Percentiles rank a stretch among this genome's conserved stretches.
These are phyloP conservation scores for Viola odorata DNA, from an alignment of 345 rosid genomes.

Conservation along the genomic window DNA sequence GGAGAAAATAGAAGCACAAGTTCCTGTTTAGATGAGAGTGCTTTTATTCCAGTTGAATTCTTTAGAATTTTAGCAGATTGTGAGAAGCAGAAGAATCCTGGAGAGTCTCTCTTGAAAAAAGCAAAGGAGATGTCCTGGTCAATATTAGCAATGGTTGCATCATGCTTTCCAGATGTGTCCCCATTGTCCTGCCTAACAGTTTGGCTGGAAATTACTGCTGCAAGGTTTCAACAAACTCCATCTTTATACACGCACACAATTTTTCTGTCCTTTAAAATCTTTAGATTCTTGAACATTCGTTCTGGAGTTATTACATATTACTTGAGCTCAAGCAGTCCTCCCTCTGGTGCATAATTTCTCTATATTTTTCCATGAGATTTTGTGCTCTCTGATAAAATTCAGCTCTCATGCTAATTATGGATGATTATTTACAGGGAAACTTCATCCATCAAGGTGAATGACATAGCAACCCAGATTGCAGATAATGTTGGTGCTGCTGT, in stretches of 20 bases:
- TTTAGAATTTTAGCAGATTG: constrained; percentile 84
- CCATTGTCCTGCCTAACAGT: constrained; percentile 77
- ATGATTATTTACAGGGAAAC: constrained; percentile 65
- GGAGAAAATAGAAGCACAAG: constrained; percentile 36
- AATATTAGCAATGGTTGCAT: constrained; percentile 88
- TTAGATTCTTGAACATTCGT: not conserved
- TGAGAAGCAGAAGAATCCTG: constrained; percentile 80
- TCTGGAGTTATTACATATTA: not conserved
- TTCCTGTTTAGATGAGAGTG: constrained; percentile 48
- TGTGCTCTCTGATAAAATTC: constrained; percentile 21
- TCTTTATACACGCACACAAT: not conserved
- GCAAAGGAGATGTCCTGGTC: constrained; percentile 97
- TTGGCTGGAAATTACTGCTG: constrained; percentile 99
- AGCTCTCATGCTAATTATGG: too few relatives aligned
- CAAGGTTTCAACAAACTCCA: constrained; percentile 49
- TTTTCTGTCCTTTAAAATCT: constrained; percentile 5
- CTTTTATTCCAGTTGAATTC: constrained; percentile 65
- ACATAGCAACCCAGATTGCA: constrained; percentile 81
- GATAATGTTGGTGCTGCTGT: constrained; percentile 81
- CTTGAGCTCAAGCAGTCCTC: not conserved
- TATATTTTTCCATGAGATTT: not conserved
- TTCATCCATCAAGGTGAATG: constrained; percentile 87
- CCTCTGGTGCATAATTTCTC: not conserved
- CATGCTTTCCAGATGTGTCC: constrained; percentile 85
- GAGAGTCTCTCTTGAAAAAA: constrained; percentile 70